Evolutionary conservation across 306 rosid genomes (phyloP).

Genomic region (Vigna trinervia): DNA sequence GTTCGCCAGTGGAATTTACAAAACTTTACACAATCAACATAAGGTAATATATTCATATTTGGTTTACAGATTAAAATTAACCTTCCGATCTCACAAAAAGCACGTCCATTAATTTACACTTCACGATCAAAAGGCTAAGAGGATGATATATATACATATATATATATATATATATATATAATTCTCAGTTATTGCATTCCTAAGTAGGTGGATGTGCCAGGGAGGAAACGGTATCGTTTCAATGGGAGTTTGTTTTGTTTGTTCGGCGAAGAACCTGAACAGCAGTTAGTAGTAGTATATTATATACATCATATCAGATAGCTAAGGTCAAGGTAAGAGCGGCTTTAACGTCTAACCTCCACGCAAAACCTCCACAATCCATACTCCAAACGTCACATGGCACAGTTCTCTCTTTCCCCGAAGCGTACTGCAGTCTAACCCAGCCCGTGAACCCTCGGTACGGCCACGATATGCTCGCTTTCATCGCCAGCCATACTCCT

Average conservation of each 20-base stretch:
- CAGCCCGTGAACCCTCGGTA: constrained; percentile 63
- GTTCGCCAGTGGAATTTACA: too few species aligned
- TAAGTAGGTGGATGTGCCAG: background rate
- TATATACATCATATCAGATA: constrained; percentile 22
- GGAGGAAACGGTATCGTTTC: background rate
- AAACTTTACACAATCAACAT: background rate
- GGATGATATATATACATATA: background rate
- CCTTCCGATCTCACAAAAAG: background rate
- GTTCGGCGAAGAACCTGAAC: background rate
- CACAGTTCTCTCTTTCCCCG: constrained; percentile 57
- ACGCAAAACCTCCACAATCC: constrained; percentile 73
- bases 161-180: too few species aligned
- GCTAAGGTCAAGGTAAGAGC: constrained; percentile 67
- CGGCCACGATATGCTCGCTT: constrained; percentile 43
- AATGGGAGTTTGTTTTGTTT: background rate
- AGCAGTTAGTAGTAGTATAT: background rate
- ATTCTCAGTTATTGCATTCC: background rate
- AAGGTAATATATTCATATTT: background rate
- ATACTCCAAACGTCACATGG: constrained; percentile 90
- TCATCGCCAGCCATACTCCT: constrained; percentile 55
- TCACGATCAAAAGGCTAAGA: background rate
- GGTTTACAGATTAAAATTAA: background rate
- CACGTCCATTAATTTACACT: constrained; percentile 5
- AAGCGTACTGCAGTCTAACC: constrained; percentile 63
- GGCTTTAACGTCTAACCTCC: constrained; percentile 80